Evolutionary conservation across 345 rosid genomes (phyloP).

Genomic region (Mangifera indica): DNA sequence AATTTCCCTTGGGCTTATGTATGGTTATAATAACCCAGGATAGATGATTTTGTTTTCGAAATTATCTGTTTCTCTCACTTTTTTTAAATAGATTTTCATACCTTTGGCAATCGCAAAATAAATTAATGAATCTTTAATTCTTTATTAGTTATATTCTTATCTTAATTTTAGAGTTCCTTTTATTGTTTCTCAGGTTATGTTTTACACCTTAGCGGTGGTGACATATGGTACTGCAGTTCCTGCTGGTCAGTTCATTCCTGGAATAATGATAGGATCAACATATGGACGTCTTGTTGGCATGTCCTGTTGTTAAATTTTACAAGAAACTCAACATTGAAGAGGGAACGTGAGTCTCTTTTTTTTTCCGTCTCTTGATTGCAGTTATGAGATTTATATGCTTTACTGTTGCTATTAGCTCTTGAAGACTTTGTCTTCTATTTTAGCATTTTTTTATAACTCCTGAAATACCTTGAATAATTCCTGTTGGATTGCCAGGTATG

Average conservation of each 20-base stretch:
- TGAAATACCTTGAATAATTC: conserved; percentile 16
- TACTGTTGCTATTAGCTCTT: not conserved
- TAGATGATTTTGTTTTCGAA: not conserved
- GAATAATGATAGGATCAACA: conserved; percentile 97
- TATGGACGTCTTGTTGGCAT: conserved; percentile 98
- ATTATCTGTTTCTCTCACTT: not conserved
- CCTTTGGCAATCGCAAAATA: not conserved
- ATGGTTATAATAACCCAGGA: not conserved
- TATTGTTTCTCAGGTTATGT: conserved; percentile 74
- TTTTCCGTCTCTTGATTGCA: conserved; percentile 1
- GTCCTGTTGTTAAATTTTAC: conserved; percentile 88
- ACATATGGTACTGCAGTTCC: conserved; percentile 99
- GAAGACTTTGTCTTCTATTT: not conserved
- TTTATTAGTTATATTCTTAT: not conserved
- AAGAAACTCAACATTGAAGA: conserved; percentile 92
- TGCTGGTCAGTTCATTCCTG: conserved; percentile 98
- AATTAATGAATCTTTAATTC: not conserved
- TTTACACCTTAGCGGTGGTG: conserved; percentile 82
- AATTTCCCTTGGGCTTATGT: not conserved
- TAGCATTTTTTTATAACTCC: not conserved
- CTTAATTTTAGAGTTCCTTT: conserved; percentile 6
- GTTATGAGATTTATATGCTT: not conserved
- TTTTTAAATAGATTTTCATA: not conserved
- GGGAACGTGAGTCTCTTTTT: conserved; percentile 82
- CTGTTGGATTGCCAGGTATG: conserved; percentile 59